Evolutionary conservation across 495 filamentous ascomycete species (phyloP).

Genomic region (Penicilliopsis zonata): DNA sequence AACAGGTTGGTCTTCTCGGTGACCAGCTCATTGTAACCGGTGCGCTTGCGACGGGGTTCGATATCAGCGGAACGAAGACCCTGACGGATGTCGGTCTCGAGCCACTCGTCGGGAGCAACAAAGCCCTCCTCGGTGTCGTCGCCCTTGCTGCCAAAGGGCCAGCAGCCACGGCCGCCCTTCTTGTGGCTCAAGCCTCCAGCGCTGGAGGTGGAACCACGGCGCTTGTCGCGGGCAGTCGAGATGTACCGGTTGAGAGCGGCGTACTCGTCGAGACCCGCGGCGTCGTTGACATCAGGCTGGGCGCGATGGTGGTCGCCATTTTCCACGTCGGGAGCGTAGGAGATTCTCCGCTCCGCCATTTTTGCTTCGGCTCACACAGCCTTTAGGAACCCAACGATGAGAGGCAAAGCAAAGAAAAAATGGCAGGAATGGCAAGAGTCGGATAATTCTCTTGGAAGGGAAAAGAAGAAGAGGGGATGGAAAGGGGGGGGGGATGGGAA

Average conservation of each 20-base stretch:
- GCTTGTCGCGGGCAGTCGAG: constrained; percentile 50
- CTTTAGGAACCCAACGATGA: constrained; percentile 29
- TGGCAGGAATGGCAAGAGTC: constrained; percentile 32
- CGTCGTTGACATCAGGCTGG: constrained; percentile 17
- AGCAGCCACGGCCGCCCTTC: constrained; percentile 39
- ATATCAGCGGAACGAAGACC: constrained; percentile 49
- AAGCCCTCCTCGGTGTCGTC: constrained; percentile 28
- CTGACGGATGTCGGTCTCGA: constrained; percentile 54
- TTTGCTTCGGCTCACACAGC: constrained; percentile 37
- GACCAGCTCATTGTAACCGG: constrained; percentile 63
- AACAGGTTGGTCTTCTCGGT: constrained; percentile 71
- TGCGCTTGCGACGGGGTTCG: constrained; percentile 51
- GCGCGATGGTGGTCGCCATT: constrained; percentile 34
- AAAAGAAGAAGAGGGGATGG: constrained; percentile 11
- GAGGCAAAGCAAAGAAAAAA: constrained; percentile 26
- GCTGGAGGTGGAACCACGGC: constrained; percentile 42
- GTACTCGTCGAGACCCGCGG: constrained; percentile 35
- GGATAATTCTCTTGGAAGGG: constrained; percentile 28
- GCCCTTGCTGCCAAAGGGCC: constrained; percentile 38
- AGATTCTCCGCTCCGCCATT: constrained; percentile 43
- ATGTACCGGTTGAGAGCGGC: constrained; percentile 51
- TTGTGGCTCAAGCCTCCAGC: constrained; percentile 29
- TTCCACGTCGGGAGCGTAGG: constrained; percentile 41
- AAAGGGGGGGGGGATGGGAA: constrained; percentile 10
- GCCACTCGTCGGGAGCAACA: constrained; percentile 58